Evolutionary conservation across 495 filamentous ascomycete species (phyloP), one percentile per base, ranked within the genome.

Genomic region (Ascodesmis nigricans): DNA sequence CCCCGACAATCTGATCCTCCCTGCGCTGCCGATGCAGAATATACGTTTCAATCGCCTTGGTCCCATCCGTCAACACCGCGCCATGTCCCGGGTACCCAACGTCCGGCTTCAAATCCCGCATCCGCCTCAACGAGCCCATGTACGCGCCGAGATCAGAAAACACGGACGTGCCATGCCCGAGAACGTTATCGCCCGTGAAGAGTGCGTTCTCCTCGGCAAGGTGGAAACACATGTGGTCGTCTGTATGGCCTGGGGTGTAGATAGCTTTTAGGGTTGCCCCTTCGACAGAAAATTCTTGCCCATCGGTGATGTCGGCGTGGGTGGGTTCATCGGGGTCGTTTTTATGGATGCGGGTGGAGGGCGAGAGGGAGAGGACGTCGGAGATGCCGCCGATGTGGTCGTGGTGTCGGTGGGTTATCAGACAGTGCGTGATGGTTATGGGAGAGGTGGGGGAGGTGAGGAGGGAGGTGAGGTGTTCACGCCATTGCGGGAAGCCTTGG

Each of bases 161-260:
- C 8, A 92, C 82, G 19, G 77, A 71, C 2, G 87, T 93, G 1
- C 87, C 87, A 38, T 93, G 81, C 0, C 87, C 87, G 3, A 97
- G 65, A 20, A 97, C 78, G 45, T 87, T 93, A 47, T 97, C 87
- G 24, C 79, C 87, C 0, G 83, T 92, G 55, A 97, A 91, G 50
- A 95, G 64, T 5, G 78, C 78, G 49, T 76, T 65, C 45, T 91
- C 74, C 40, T 72, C 63, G 14, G 56, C 46, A 7, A 78, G 46
- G 14, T 73, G 38, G 36, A 87, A 66, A 17, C 62, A 66, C 66
- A 87, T 75, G 53, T 95, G 87, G 46, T 97, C 87, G 1, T 53
- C 55, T 0, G 87, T 75, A 51, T 97, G 87, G 1, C 87, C 87
- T 0, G 87, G 87, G 0, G 75, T 77, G 53, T 79, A 64, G 4